Base-by-base conservation (phyloP, 805 yeast species). In the Hanseniaspora taiwanica region DNA sequence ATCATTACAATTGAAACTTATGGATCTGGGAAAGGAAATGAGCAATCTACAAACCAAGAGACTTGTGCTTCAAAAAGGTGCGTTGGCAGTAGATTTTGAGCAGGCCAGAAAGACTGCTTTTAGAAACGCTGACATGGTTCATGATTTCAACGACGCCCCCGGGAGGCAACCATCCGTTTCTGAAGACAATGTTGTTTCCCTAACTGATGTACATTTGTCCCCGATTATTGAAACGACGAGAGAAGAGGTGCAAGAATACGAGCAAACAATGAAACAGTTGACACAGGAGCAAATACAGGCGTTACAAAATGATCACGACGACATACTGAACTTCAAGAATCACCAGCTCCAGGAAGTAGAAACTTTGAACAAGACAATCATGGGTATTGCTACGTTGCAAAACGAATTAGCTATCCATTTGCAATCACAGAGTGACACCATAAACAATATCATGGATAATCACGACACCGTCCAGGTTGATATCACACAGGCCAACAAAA, bases 361-460 rank as follows among this genome's bases (percentile, higher is more conserved):
- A 44, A 63, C 69, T 44, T 64, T 81, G 27, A 80, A 78, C 49
- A 63, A 63, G 21, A 71, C 83, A 1, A 75, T 80, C 57, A 54
- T 76, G 35, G 95, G 84, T 52, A 78, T 87, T 34, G 71, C 86
- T 1, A 72, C 77, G 40, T 58, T 87, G 45, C 89, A 86, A 52
- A 66, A 77, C 19, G 91, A 83, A 52, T 64, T 86, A 40, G 69
- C 83, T 10, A 65, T 77, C 40, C 94, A 87, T 54, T 64, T 86
- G 37, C 72, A 74, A 19, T 57, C 73, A 1, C 96, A 86, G 58
- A 74, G 80, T 5, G 80, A 79, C 40, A 77, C 73, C 54, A 80
- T 86, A 13, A 66, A 71, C 38, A 63, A 66, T 31, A 63, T 86
- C 46, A 57, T 76, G 37, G 79, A 77, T 43, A 77, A 77, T 44